A percentile compares a stretch with the other conserved stretches of the same genome.
These are phyloP conservation scores for Thalia dealbata DNA, from an alignment of 176 grass and related monocot genomes.

Conservation along the genomic window DNA sequence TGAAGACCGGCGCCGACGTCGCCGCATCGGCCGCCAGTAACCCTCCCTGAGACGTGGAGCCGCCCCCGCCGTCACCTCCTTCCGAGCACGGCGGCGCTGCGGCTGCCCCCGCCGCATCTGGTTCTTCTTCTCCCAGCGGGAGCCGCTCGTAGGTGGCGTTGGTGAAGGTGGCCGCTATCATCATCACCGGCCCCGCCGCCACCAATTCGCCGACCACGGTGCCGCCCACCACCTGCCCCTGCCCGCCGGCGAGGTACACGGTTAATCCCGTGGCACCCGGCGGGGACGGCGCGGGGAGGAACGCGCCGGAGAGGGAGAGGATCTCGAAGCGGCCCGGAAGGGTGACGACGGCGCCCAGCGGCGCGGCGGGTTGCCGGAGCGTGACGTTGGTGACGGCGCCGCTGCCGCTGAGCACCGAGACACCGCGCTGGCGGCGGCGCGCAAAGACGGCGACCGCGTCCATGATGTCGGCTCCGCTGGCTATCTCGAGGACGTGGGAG, in stretches of 20 bases:
- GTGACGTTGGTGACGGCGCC: conserved; percentile 62
- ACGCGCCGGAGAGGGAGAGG: conserved; percentile 63
- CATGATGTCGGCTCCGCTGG: conserved; percentile 59
- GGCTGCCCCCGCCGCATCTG: conserved; percentile 12
- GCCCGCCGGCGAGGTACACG: conserved; percentile 56
- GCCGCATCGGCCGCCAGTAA: conserved; percentile 21
- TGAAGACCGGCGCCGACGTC: conserved; percentile 41
- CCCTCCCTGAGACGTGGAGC: neutral
- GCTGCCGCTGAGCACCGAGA: conserved; percentile 52
- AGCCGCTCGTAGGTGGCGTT: conserved; percentile 74
- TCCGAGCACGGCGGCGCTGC: conserved; percentile 9
- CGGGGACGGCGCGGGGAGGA: conserved; percentile 51
- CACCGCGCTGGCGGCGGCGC: conserved; percentile 48
- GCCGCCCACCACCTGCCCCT: conserved; percentile 63
- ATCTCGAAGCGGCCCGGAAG: conserved; percentile 77
- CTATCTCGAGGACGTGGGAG: conserved; percentile 62
- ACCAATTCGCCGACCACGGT: conserved; percentile 47
- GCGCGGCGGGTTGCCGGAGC: conserved; percentile 49
- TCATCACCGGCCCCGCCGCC: conserved; percentile 55
- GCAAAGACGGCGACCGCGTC: conserved; percentile 45
- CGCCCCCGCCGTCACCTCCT: conserved; percentile 12
- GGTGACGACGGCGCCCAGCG: conserved; percentile 39
- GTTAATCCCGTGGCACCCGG: conserved; percentile 49
- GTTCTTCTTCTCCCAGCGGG: conserved; percentile 45
- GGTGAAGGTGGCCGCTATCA: conserved; percentile 58